Percentiles rank a stretch among this genome's conserved stretches.
Evolutionary conservation across 2,329 filamentous ascomycete species (phyloP).

Genomic region (Ceratocystis diversiconidia): DNA sequence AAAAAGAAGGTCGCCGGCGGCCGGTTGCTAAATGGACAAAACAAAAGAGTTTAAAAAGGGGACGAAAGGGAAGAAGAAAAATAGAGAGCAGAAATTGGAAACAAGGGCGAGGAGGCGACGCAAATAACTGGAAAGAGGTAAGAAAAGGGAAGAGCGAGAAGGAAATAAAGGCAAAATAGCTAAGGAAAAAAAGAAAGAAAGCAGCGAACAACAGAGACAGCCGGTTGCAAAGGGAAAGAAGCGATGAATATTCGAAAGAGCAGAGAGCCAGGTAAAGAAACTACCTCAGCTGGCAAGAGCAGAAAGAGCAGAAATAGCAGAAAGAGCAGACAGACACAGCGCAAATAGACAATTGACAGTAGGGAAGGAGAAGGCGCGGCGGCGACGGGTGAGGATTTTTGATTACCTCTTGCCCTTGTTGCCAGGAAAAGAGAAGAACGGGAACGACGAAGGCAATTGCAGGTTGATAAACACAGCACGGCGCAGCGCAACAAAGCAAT

Average conservation of each 20-base stretch:
- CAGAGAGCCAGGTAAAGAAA: neutral
- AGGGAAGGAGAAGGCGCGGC: neutral
- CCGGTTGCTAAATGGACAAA: constrained; percentile 9
- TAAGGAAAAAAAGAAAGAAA: neutral
- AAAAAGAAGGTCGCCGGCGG: constrained; percentile 15
- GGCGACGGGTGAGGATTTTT: neutral
- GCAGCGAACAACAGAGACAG: neutral
- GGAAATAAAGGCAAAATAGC: neutral
- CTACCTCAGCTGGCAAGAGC: neutral
- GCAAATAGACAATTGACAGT: neutral
- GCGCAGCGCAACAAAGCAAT: neutral
- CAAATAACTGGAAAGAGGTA: neutral
- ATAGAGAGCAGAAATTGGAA: constrained; percentile 22
- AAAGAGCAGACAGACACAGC: neutral
- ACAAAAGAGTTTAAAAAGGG: constrained; percentile 7
- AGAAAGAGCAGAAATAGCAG: neutral
- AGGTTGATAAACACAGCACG: neutral
- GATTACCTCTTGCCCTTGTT: neutral
- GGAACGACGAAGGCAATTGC: neutral
- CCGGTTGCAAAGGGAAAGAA: neutral
- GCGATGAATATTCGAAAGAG: neutral
- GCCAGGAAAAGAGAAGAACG: neutral
- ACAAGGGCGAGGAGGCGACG: neutral
- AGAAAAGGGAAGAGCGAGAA: neutral
- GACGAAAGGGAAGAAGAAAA: constrained; percentile 21